A percentile compares a stretch with the other conserved stretches of the same genome.
phyloP scores from a whole-genome alignment of 495 filamentous ascomycete genomes.

The Durotheca rogersii region DNA sequence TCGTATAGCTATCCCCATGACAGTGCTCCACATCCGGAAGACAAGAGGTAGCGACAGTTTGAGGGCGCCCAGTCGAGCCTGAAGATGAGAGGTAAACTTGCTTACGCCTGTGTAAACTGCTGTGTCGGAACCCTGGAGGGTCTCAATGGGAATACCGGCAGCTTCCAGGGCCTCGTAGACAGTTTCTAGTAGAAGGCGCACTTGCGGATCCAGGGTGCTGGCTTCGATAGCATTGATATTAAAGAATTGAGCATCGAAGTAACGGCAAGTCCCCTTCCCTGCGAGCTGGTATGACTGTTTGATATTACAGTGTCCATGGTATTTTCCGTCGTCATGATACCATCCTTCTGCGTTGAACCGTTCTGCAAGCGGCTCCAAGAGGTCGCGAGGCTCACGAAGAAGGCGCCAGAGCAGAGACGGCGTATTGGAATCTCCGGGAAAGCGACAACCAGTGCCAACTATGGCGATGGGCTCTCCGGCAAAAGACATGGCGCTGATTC shows the following conservation, averaged over 20 bases:
- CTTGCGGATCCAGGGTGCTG: conserved; percentile 36
- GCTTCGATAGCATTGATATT: conserved; percentile 37
- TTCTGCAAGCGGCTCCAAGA: conserved; percentile 55
- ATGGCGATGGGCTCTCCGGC: conserved; percentile 48
- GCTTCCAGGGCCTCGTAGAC: conserved; percentile 2
- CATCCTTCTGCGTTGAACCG: conserved; percentile 60
- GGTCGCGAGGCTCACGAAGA: conserved; percentile 38
- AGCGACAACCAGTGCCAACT: conserved; percentile 53
- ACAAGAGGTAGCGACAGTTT: conserved; percentile 40
- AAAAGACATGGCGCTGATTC: no score
- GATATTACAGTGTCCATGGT: no score
- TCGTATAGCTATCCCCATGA: no score
- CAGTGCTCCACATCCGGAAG: conserved; percentile 26
- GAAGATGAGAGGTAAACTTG: no score
- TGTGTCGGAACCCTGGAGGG: conserved; percentile 37
- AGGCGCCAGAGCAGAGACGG: conserved; percentile 54
- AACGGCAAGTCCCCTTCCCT: no score
- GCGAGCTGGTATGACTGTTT: no score
- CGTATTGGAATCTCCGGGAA: conserved; percentile 48
- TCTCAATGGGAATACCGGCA: conserved; percentile 9
- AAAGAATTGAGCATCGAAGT: conserved; percentile 49
- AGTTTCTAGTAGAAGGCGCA: conserved; percentile 43
- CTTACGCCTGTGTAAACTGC: no score
- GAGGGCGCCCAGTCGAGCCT: no score
- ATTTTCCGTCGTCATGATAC: conserved; percentile 49